A percentile compares a stretch with the other conserved stretches of the same genome.
Evolutionary conservation across 73 alveolate species (phyloP).

Genomic region (Strombidium stylifer): DNA sequence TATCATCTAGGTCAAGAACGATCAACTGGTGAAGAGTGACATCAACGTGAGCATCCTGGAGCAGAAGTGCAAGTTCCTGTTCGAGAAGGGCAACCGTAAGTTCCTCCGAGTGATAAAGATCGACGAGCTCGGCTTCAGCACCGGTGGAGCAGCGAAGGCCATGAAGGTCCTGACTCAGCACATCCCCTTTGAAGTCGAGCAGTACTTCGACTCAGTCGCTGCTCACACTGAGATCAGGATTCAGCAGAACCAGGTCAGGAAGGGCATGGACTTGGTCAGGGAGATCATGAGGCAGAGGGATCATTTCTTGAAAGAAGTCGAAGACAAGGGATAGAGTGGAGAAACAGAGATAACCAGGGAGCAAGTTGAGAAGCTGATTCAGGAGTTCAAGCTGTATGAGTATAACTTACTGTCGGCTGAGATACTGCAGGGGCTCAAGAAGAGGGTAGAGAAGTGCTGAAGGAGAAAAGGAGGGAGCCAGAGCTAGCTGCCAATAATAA

Average conservation of each 20-base stretch:
- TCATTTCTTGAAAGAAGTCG: slow-evolving; percentile 5
- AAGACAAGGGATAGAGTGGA: slow-evolving; percentile 6
- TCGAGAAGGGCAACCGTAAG: slow-evolving; percentile 19
- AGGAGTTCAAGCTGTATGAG: slow-evolving; percentile 33
- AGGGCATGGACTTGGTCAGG: slow-evolving; percentile 35
- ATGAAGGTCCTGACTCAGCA: slow-evolving; percentile 15
- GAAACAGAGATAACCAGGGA: slow-evolving; percentile 1
- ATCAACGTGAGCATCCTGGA: slow-evolving; percentile 9
- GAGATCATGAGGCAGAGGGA: slow-evolving; percentile 37
- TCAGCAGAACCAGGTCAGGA: slow-evolving; percentile 19
- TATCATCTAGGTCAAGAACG: slow-evolving; percentile 9
- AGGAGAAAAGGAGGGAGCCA: no score
- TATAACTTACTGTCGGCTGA: slow-evolving; percentile 19
- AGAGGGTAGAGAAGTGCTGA: slow-evolving; percentile 30
- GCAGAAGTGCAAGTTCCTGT: slow-evolving; percentile 32
- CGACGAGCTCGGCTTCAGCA: slow-evolving; percentile 16
- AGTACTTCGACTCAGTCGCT: slow-evolving; percentile 31
- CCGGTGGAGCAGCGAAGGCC: slow-evolving; percentile 4
- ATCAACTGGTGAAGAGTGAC: slow-evolving; percentile 23
- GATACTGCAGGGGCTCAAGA: slow-evolving; percentile 29
- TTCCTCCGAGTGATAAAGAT: slow-evolving; percentile 16
- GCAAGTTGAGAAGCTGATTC: slow-evolving; percentile 9
- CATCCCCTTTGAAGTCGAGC: slow-evolving; percentile 34
- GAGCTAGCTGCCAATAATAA: no score
- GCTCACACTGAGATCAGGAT: slow-evolving; percentile 14